Conservation (phyloP, 169 alveolate genomes). For the Babesia sp. region DNA sequence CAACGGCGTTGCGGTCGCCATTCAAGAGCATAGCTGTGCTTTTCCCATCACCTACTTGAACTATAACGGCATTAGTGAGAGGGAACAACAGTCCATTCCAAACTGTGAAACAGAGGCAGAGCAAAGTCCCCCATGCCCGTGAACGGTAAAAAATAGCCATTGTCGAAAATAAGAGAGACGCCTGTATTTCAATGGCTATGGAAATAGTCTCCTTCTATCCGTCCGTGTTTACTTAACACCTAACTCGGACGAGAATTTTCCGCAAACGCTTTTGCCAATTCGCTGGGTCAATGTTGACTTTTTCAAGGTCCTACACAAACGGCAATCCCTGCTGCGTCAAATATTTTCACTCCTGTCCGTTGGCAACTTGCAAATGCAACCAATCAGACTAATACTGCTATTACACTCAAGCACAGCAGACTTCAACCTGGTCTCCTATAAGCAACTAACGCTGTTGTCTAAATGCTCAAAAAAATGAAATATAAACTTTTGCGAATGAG, state of each 20-base stretch:
- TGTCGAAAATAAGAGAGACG: background rate
- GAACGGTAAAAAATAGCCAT: background rate
- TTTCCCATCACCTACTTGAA: background rate
- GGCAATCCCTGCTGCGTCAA: too few relatives aligned
- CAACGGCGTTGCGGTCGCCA: background rate
- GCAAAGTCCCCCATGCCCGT: background rate
- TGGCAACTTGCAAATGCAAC: too few relatives aligned
- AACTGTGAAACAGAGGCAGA: background rate
- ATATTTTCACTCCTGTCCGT: too few relatives aligned
- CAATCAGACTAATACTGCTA: too few relatives aligned
- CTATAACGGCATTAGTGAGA: background rate
- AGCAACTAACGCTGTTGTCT: background rate
- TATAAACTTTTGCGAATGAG: background rate
- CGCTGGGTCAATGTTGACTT: background rate
- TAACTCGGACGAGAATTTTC: background rate
- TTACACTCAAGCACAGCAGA: background rate
- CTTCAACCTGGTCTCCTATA: background rate
- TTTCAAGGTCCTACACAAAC: too few relatives aligned
- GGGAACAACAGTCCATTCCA: background rate
- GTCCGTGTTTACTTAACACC: background rate
- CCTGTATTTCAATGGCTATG: background rate
- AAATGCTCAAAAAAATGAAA: background rate
- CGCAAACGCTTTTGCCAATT: background rate
- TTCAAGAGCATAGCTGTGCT: background rate
- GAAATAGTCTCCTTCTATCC: background rate